Conservation (phyloP, 2,329 filamentous ascomycete genomes). For the Botrytis hyacinthi region DNA sequence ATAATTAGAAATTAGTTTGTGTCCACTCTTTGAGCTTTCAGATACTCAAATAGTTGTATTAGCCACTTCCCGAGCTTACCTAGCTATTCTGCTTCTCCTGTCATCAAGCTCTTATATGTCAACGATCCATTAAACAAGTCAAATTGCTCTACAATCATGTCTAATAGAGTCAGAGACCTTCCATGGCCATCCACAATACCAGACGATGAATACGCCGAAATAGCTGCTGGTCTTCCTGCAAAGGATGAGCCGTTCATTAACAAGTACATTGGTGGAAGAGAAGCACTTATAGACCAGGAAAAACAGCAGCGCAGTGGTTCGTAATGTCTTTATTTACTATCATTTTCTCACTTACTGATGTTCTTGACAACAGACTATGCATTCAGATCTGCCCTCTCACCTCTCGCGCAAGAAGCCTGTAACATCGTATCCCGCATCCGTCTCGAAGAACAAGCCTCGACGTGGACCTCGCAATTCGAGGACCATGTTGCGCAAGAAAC, state of each 20-base stretch:
- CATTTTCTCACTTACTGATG: slow-evolving; percentile 31
- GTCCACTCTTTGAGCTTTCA: neutral
- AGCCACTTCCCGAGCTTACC: neutral
- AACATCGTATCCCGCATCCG: slow-evolving; percentile 78
- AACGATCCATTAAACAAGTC: neutral
- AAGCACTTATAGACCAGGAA: slow-evolving; percentile 76
- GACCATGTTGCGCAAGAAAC: slow-evolving; percentile 62
- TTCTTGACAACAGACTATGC: slow-evolving; percentile 53
- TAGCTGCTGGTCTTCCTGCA: slow-evolving; percentile 55
- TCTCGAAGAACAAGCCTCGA: slow-evolving; percentile 67
- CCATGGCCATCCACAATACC: slow-evolving; percentile 36
- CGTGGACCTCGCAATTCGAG: slow-evolving; percentile 76
- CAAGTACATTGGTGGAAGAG: slow-evolving; percentile 74
- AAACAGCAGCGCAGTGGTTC: slow-evolving; percentile 76
- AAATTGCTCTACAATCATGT: slow-evolving; percentile 25
- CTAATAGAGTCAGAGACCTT: slow-evolving; percentile 32
- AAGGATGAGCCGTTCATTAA: slow-evolving; percentile 73
- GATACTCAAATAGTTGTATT: neutral
- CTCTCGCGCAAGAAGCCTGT: slow-evolving; percentile 74
- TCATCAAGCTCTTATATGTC: neutral
- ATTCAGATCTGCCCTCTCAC: slow-evolving; percentile 73
- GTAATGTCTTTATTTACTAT: slow-evolving; percentile 26
- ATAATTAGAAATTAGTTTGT: neutral
- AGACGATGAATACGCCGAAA: slow-evolving; percentile 59
- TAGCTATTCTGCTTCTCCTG: neutral